Evolutionary conservation across 306 rosid genomes (phyloP), one percentile per base, ranked within the genome.

Genomic region (Vigna angularis): DNA sequence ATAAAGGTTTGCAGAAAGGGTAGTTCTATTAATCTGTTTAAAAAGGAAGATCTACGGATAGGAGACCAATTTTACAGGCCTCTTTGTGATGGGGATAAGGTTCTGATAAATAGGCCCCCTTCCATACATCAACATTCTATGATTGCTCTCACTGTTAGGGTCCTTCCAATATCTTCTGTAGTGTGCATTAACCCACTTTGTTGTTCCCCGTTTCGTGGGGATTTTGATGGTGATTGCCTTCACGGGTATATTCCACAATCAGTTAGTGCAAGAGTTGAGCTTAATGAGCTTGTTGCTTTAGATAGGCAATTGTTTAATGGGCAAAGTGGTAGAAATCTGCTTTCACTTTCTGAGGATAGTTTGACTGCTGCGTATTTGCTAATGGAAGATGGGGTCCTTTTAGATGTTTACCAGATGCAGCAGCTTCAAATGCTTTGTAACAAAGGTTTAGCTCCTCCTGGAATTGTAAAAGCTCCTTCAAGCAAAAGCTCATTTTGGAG

Each of bases 161-260:
- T 96, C 75, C 97, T 96, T 80, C 99, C 94, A 1, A 84, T 87
- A 48, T 68, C 73, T 4, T 78, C 93, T 45, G 98, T 86, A 14
- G 88, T 91, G 45, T 86, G 97, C 3, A 81, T 96, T 51, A 96
- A 96, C 72, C 99, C 99, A 64, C 81, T 91, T 10, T 96, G 98
- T 45, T 96, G 98, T 84, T 93, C 98, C 26, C 99, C 99, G 50
- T 77, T 96, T 57, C 91, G 96, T 65, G 99, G 97, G 26, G 99
- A 96, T 84, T 96, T 96, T 87, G 99, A 93, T 81, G 99, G 99
- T 11, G 99, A 93, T 86, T 96, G 98, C 76, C 93, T 96, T 76
- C 99, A 91, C 57, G 99, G 99, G 6, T 93, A 91, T 80, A 80
- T 96, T 88, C 93, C 99, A 40, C 97, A 96, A 76, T 88, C 99